These are phyloP conservation scores for Vigna unguiculata DNA, from an alignment of 306 rosid genomes.

Conservation along the genomic window DNA sequence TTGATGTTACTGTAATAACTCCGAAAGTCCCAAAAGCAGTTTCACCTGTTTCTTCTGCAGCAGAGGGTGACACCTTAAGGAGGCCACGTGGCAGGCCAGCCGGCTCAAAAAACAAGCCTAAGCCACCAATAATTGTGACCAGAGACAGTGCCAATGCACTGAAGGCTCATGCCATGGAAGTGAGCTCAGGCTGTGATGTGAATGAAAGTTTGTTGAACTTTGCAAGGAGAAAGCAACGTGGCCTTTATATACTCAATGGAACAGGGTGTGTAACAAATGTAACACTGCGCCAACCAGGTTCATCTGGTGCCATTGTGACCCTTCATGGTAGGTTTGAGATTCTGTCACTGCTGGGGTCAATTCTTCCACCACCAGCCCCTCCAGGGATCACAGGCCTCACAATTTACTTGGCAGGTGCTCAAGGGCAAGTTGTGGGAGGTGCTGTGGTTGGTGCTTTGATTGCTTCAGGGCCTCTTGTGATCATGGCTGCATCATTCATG, in stretches of 20 bases:
- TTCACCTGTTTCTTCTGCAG: slow-evolving; percentile 63
- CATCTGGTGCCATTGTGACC: slow-evolving; percentile 75
- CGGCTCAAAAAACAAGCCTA: slow-evolving; percentile 77
- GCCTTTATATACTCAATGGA: slow-evolving; percentile 80
- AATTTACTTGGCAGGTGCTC: slow-evolving; percentile 78
- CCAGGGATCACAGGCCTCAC: slow-evolving; percentile 79
- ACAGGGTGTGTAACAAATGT: slow-evolving; percentile 85
- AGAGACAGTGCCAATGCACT: slow-evolving; percentile 80
- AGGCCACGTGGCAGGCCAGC: slow-evolving; percentile 78
- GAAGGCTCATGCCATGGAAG: slow-evolving; percentile 84
- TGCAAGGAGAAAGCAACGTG: slow-evolving; percentile 83
- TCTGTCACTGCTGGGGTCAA: slow-evolving; percentile 73
- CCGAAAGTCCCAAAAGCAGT: slow-evolving; percentile 61
- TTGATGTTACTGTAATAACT: slow-evolving; percentile 54
- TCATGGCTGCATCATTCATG: slow-evolving; percentile 92
- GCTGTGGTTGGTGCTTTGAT: slow-evolving; percentile 72
- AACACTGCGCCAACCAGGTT: slow-evolving; percentile 72
- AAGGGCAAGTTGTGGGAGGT: slow-evolving; percentile 90
- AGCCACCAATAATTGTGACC: slow-evolving; percentile 75
- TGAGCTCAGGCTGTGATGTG: slow-evolving; percentile 81
- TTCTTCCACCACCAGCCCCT: slow-evolving; percentile 88
- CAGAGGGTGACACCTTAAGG: slow-evolving; percentile 61
- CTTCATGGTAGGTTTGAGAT: slow-evolving; percentile 86
- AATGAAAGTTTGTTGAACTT: slow-evolving; percentile 74
- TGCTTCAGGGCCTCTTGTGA: slow-evolving; percentile 82